A percentile compares a stretch with the other conserved stretches of the same genome.
phyloP scores from a whole-genome alignment of 441 rosid genomes.

The Croton laevigatus region DNA sequence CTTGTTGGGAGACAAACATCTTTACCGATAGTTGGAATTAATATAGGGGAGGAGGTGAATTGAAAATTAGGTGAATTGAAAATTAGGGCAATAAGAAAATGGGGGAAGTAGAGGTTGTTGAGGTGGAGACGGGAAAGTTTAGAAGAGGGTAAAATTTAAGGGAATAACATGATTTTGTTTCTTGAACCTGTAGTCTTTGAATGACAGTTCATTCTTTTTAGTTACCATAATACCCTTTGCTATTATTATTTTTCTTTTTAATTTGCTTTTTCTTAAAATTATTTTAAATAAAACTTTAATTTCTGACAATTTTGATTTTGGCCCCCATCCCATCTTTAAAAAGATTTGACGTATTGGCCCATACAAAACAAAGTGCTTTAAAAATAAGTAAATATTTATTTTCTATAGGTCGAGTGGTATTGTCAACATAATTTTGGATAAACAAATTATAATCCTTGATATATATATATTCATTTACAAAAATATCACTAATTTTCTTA shows the following conservation, averaged over 20 bases:
- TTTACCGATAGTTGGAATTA: too few relatives aligned
- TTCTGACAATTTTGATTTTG: conserved; percentile 18
- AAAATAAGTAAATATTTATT: background rate
- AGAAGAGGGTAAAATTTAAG: conserved; percentile 17
- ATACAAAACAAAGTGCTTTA: background rate
- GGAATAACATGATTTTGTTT: conserved; percentile 24
- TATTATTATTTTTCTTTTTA: background rate
- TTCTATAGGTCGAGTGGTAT: background rate
- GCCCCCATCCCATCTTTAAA: conserved; percentile 7
- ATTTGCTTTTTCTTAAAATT: background rate
- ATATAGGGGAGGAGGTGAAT: too few relatives aligned
- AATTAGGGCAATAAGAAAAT: background rate
- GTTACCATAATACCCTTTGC: conserved; percentile 21
- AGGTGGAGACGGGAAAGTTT: conserved; percentile 24
- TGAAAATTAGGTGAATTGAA: too few relatives aligned
- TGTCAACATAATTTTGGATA: background rate
- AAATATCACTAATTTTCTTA: too few relatives aligned
- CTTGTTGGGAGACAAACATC: too few relatives aligned
- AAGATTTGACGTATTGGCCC: conserved; percentile 5
- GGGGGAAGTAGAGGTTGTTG: conserved; percentile 20
- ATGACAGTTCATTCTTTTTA: conserved; percentile 27
- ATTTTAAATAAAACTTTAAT: background rate
- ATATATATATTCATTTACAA: too few relatives aligned
- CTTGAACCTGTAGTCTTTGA: conserved; percentile 18
- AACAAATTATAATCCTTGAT: background rate